Percentiles rank a stretch among this genome's conserved stretches.
phyloP scores from a whole-genome alignment of 2,329 filamentous ascomycete genomes.

The Hypoxylon sp. region DNA sequence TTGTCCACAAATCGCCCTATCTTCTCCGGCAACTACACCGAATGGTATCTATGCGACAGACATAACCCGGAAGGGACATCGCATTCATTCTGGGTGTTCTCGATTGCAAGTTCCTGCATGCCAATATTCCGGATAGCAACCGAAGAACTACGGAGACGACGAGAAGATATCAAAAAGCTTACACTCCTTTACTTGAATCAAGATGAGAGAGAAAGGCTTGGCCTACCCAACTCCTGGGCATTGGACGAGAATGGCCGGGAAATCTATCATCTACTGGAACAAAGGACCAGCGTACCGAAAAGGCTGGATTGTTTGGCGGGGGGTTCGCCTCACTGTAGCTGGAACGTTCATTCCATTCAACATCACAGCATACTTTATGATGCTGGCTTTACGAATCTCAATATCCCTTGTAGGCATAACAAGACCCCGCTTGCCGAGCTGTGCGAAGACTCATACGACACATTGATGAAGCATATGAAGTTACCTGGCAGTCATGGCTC shows the following conservation, averaged over 20 bases:
- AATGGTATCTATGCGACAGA: background rate
- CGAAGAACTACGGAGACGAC: constrained; percentile 12
- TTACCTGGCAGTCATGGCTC: too few relatives aligned
- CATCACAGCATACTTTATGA: constrained; percentile 7
- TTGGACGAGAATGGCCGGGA: background rate
- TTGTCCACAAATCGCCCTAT: constrained; percentile 11
- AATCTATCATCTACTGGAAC: constrained; percentile 2
- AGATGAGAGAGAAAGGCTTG: constrained; percentile 11
- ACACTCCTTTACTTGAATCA: constrained; percentile 2
- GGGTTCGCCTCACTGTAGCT: background rate
- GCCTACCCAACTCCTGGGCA: background rate
- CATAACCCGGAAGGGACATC: too few relatives aligned
- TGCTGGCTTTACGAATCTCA: constrained; percentile 9
- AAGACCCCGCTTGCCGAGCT: constrained; percentile 5
- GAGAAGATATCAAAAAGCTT: constrained; percentile 2
- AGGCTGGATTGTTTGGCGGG: background rate
- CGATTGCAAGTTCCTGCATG: too few relatives aligned
- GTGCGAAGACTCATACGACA: background rate
- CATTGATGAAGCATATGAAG: background rate
- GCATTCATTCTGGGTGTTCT: background rate
- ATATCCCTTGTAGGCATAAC: constrained; percentile 1
- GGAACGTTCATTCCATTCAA: background rate
- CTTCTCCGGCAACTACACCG: background rate
- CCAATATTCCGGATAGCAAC: constrained; percentile 3
- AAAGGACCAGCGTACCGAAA: constrained; percentile 6